These are phyloP conservation scores for Ceriops tagal DNA, from an alignment of 345 rosid genomes.

Conservation along the genomic window DNA sequence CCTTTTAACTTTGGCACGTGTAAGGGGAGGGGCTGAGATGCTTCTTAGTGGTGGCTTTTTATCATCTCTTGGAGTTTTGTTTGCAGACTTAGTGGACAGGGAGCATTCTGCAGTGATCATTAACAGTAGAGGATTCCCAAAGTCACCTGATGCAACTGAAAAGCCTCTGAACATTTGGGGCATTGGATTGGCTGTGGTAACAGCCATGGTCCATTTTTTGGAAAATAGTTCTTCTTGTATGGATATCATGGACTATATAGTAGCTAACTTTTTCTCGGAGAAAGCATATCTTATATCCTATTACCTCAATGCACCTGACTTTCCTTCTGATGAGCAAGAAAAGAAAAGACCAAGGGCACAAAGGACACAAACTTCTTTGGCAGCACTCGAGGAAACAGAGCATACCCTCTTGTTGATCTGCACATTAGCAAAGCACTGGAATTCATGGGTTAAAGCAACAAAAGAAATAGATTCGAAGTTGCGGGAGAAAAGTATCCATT, in stretches of 20 bases:
- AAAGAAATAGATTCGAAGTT: slow-evolving; percentile 71
- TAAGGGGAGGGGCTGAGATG: slow-evolving; percentile 82
- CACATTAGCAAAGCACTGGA: slow-evolving; percentile 59
- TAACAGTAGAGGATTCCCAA: slow-evolving; percentile 29
- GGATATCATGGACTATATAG: slow-evolving; percentile 53
- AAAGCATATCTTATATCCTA: slow-evolving; percentile 60
- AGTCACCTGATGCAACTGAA: slow-evolving; percentile 43
- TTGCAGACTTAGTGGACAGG: slow-evolving; percentile 46
- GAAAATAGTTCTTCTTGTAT: slow-evolving; percentile 45
- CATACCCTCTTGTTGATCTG: slow-evolving; percentile 81
- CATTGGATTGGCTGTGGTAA: slow-evolving; percentile 71
- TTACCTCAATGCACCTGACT: slow-evolving; percentile 65
- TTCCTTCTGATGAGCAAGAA: slow-evolving; percentile 58
- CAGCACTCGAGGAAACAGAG: slow-evolving; percentile 74
- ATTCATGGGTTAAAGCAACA: slow-evolving; percentile 66
- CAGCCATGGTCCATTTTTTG: slow-evolving; percentile 70
- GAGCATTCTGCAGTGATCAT: slow-evolving; percentile 34
- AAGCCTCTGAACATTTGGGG: slow-evolving; percentile 68
- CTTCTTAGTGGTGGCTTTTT: slow-evolving; percentile 70
- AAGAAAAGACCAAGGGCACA: slow-evolving; percentile 66
- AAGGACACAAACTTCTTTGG: slow-evolving; percentile 56
- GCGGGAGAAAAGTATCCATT: slow-evolving; percentile 78
- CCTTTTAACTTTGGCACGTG: slow-evolving; percentile 70
- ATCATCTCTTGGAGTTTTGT: slow-evolving; percentile 56
- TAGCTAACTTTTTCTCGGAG: slow-evolving; percentile 68